Base-by-base conservation (phyloP, 441 rosid genomes). In the Codiaeum variegatum region DNA sequence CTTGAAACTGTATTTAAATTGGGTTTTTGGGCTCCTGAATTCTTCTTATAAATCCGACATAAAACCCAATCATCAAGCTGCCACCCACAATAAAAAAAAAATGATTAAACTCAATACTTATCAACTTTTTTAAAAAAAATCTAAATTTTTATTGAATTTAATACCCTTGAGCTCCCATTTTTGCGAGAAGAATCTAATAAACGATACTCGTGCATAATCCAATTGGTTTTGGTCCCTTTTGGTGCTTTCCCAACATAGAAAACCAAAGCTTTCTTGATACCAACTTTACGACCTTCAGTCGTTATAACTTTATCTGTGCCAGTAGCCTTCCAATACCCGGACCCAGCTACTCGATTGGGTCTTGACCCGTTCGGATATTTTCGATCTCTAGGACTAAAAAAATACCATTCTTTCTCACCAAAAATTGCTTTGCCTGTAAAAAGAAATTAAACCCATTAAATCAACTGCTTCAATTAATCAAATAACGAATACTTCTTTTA, bases 201-300 rank as follows among this genome's bases (percentile, higher is more conserved):
- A 58, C 99, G 91, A 70, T 92, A 95, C 76, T 95, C 99, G 70
- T 95, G 99, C 99, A 92, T 92, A 68, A 95, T 95, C 99, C 99
- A 95, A 82, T 95, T 92, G 12, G 99, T 95, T 81, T 95, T 95
- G 60, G 87, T 90, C 11, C 99, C 99, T 82, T 90, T 95, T 0
- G 98, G 98, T 3, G 99, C 96, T 75, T 91, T 95, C 0, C 99
- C 99, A 28, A 91, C 21, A 70, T 95, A 95, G 58, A 95, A 95
- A 16, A 92, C 98, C 18, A 92, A 85, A 75, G 98, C 91, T 78
- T 95, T 95, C 85, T 95, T 95, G 72, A 95, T 91, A 7, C 99
- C 99, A 23, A 88, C 96, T 76, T 88, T 86, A 52, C 87, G 88
- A 13, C 95, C 97, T 16, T 87, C 97, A 0, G 86, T 82, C 0